A percentile compares a stretch with the other conserved stretches of the same genome.
Evolutionary conservation across 2,329 filamentous ascomycete species (phyloP).

Genomic region (Berkeleyomyces rouxiae): DNA sequence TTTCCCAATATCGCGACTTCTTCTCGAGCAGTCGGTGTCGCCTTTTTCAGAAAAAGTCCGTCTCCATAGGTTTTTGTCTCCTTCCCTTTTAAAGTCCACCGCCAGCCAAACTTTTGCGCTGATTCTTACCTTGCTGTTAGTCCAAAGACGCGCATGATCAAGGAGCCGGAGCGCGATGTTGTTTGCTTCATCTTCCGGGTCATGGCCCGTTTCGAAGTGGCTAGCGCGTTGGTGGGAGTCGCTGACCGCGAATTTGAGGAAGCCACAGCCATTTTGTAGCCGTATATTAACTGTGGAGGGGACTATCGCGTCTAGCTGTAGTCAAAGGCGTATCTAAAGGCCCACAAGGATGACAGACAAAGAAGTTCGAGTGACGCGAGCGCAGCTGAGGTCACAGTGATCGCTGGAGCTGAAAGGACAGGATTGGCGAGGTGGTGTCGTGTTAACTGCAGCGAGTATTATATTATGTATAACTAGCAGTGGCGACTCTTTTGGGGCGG

Average conservation of each 20-base stretch:
- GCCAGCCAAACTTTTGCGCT: neutral
- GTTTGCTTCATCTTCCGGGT: neutral
- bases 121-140: slow-evolving; percentile 1
- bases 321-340: no score
- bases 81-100: neutral
- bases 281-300: neutral
- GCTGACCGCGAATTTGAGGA: neutral
- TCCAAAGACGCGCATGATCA: slow-evolving; percentile 1
- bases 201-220: neutral
- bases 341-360: no score
- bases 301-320: no score
- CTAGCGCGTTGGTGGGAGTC: neutral
- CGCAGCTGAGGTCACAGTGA: neutral
- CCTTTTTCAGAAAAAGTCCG: neutral
- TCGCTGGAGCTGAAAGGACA: no score
- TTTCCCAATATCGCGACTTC: neutral
- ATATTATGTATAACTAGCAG: neutral
- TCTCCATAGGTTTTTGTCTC: neutral
- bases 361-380: neutral
- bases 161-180: neutral
- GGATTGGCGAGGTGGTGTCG: neutral
- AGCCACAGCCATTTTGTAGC: neutral
- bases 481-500: neutral
- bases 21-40: neutral
- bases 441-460: neutral